These are phyloP conservation scores for Rhodotorula diobovata DNA, from an alignment of 768 basidiomycete genomes.

Conservation along the genomic window DNA sequence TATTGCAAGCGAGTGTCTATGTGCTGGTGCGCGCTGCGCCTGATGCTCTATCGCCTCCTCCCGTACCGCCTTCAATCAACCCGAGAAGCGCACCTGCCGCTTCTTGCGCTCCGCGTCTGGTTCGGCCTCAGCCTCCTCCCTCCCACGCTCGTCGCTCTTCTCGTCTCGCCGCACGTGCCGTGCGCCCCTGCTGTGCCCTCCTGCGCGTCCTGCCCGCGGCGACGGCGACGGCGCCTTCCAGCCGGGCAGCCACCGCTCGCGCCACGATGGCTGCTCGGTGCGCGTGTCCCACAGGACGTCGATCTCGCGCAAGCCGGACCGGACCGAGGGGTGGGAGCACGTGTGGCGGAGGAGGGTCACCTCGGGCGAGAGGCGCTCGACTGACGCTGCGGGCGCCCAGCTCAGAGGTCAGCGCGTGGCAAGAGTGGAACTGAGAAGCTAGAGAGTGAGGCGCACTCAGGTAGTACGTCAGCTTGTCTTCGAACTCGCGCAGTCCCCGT, in stretches of 20 bases:
- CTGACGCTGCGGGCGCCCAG: constrained; percentile 8
- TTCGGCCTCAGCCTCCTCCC: neutral
- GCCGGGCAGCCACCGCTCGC: neutral
- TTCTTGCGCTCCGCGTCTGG: neutral
- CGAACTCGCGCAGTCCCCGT: neutral
- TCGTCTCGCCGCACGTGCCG: neutral
- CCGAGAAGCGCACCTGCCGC: neutral
- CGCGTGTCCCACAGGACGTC: constrained; percentile 22
- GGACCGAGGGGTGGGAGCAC: constrained; percentile 9
- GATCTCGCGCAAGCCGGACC: constrained; percentile 1
- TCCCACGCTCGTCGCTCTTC: neutral
- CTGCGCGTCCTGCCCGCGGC: neutral
- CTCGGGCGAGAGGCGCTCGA: constrained; percentile 15
- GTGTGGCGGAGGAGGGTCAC: constrained; percentile 23
- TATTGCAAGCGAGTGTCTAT: neutral
- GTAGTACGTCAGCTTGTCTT: constrained; percentile 32
- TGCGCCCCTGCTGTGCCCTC: no score
- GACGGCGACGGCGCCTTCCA: neutral
- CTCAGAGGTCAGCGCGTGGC: neutral
- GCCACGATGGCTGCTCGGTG: neutral
- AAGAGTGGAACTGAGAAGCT: neutral
- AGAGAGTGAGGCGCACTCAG: constrained; percentile 6
- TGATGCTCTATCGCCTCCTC: neutral
- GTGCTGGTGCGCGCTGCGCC: no score
- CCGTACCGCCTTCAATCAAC: neutral